Evolutionary conservation across 2,329 filamentous ascomycete species (phyloP).

Genomic region (Fusarium metavorans): DNA sequence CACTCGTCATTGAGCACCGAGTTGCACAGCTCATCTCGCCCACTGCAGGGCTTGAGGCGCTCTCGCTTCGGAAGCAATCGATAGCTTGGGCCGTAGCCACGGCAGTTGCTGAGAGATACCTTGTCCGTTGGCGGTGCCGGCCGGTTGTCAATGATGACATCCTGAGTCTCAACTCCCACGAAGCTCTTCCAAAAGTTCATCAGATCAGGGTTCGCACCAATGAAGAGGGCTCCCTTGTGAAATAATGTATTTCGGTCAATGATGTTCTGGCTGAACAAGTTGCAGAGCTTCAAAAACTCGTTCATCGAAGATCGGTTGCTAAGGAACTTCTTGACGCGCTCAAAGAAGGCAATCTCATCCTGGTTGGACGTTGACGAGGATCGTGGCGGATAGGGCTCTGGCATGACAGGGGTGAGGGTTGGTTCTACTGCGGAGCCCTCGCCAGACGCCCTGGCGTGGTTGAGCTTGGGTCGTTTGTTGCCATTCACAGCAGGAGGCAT

Average conservation of each 20-base stretch:
- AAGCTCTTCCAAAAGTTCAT: slow-evolving; percentile 89
- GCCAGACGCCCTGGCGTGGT: slow-evolving; percentile 72
- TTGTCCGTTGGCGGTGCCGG: slow-evolving; percentile 81
- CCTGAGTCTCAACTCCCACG: slow-evolving; percentile 80
- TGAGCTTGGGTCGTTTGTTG: slow-evolving; percentile 79
- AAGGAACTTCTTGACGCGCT: slow-evolving; percentile 95
- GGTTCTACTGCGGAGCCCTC: slow-evolving; percentile 79
- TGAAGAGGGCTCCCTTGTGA: slow-evolving; percentile 85
- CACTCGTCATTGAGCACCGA: slow-evolving; percentile 96
- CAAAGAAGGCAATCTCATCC: slow-evolving; percentile 94
- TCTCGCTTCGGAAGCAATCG: slow-evolving; percentile 91
- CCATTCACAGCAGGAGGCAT: slow-evolving; percentile 51
- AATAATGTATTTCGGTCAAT: slow-evolving; percentile 88
- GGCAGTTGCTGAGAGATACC: slow-evolving; percentile 94
- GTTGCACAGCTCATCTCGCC: slow-evolving; percentile 93
- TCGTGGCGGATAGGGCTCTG: slow-evolving; percentile 85
- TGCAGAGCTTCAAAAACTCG: slow-evolving; percentile 97
- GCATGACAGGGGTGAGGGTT: slow-evolving; percentile 87
- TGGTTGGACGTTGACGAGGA: slow-evolving; percentile 78
- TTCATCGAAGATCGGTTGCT: slow-evolving; percentile 92
- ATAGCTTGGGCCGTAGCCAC: slow-evolving; percentile 96
- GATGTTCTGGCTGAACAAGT: slow-evolving; percentile 91
- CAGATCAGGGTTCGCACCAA: slow-evolving; percentile 89
- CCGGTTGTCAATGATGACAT: slow-evolving; percentile 82
- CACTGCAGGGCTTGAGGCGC: slow-evolving; percentile 90